Base-by-base conservation (phyloP, 2,329 filamentous ascomycete species). In the Colletotrichum spaethianum region DNA sequence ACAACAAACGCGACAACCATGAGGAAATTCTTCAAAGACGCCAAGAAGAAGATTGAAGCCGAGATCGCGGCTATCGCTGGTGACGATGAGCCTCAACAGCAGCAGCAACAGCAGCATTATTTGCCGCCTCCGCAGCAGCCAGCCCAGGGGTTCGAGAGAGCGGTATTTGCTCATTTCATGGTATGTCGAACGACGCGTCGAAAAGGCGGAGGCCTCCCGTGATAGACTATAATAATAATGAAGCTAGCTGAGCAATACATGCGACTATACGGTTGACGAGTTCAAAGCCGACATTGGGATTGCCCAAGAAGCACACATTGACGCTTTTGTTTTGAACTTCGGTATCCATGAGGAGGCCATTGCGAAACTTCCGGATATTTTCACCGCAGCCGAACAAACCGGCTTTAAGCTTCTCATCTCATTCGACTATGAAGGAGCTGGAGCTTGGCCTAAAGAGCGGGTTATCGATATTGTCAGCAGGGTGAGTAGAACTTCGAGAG, bases 341-440 rank as follows among this genome's bases (percentile, higher is more conserved):
- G 70, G 64, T 7, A 66, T 70, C 16, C 64, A 65, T n/a, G 64
- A 72, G 31, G 75, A 76, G 33, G 66, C 75, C 23, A 66, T 74
- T 14, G 67, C 56, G 3, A 73, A 73, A 16, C 55, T 74, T 0
- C 59, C 66, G 2, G 70, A 74, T 48, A 42, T 70, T 9, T 74
- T 74, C 18, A 26, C 33, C 11, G 72, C 72, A 1, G 72, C 72
- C 6, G 64, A 70, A 23, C 69, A 68, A 44, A 73, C 56, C 28
- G 61, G 64, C 9, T 74, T 74, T 59, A 74, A 70, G 46, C 70
- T 74, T 12, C 66, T 73, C 38, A 48, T 74, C 28, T 74, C 72
- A 0, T 64, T 74, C 20, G 72, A 74, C 40, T 74, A 74, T 11
- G 72, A 72, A 7, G 70, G 72, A 42, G 62, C 66, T 4, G 72